A percentile compares a stretch with the other conserved stretches of the same genome.
These are phyloP conservation scores for Phytophthora foliorum DNA, from an alignment of 352 stramenopile genomes.

Conservation along the genomic window DNA sequence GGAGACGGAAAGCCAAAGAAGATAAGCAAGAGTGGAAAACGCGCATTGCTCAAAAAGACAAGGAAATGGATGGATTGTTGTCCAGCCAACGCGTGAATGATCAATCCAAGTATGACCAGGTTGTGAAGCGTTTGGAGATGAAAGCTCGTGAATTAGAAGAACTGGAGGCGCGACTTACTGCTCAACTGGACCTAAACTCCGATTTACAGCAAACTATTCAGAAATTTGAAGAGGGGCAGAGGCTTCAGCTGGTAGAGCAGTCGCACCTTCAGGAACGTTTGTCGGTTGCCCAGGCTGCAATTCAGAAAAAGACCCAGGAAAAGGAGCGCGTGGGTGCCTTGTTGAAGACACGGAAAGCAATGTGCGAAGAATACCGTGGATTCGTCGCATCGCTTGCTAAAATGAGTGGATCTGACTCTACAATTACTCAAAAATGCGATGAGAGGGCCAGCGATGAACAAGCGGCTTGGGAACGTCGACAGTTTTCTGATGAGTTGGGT, in stretches of 20 bases:
- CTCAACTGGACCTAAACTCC: slow-evolving; percentile 36
- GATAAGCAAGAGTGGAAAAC: slow-evolving; percentile 61
- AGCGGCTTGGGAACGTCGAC: slow-evolving; percentile 31
- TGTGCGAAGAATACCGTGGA: slow-evolving; percentile 37
- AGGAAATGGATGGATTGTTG: slow-evolving; percentile 57
- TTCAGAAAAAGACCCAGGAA: slow-evolving; percentile 35
- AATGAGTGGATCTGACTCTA: slow-evolving; percentile 19
- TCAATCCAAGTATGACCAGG: slow-evolving; percentile 66
- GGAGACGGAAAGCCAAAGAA: slow-evolving; percentile 36
- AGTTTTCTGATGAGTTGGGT: slow-evolving; percentile 48
- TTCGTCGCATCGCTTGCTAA: slow-evolving; percentile 48
- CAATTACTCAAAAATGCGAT: slow-evolving; percentile 13
- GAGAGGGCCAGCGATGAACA: slow-evolving; percentile 19
- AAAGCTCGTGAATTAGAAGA: slow-evolving; percentile 53
- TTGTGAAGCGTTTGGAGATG: slow-evolving; percentile 48
- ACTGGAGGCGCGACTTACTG: slow-evolving; percentile 32
- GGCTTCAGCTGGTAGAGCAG: slow-evolving; percentile 39
- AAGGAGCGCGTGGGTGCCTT: slow-evolving; percentile 19
- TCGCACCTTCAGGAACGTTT: slow-evolving; percentile 52
- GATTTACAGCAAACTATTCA: slow-evolving; percentile 46
- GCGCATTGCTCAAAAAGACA: slow-evolving; percentile 55
- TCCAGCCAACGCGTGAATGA: slow-evolving; percentile 58
- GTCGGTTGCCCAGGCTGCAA: slow-evolving; percentile 41
- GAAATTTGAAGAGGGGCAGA: slow-evolving; percentile 52
- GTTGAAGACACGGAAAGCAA: slow-evolving; percentile 36